These are phyloP conservation scores for Niveomyces coronatus DNA, from an alignment of 2,329 filamentous ascomycete species.

Conservation along the genomic window DNA sequence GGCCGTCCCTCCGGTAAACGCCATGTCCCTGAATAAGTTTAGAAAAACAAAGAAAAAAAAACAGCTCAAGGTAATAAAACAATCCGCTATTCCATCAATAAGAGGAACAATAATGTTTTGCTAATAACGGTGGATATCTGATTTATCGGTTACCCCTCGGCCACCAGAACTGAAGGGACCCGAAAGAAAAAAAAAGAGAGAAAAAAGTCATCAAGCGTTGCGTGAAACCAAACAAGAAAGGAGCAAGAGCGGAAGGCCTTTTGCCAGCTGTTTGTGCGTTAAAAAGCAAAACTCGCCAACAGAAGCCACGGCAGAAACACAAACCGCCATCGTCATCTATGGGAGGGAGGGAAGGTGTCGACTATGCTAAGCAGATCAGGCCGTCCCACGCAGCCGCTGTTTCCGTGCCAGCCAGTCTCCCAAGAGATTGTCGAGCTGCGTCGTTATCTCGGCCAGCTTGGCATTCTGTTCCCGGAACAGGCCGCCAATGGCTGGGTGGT, in stretches of 20 bases:
- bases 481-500: constrained; percentile 72
- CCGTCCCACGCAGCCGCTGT: constrained; percentile 46
- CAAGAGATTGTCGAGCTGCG: constrained; percentile 78
- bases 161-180: too few relatives aligned
- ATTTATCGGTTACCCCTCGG: too few relatives aligned
- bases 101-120: too few relatives aligned
- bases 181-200: not conserved
- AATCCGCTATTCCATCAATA: too few relatives aligned
- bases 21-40: too few relatives aligned
- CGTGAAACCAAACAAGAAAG: too few relatives aligned
- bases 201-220: constrained; percentile 8
- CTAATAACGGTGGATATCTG: too few relatives aligned
- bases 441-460: constrained; percentile 76
- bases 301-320: not conserved
- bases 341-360: too few relatives aligned
- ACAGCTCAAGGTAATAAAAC: not conserved
- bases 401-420: constrained; percentile 70
- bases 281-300: constrained; percentile 3
- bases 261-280: too few relatives aligned
- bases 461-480: constrained; percentile 83
- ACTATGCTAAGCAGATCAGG: constrained; percentile 20
- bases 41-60: not conserved
- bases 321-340: too few relatives aligned
- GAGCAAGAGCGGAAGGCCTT: too few relatives aligned
- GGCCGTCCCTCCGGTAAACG: too few relatives aligned